Evolutionary conservation across 495 filamentous ascomycete genomes (phyloP), one percentile per base, ranked within the genome.

Genomic region (Hypoxylon fragiforme): DNA sequence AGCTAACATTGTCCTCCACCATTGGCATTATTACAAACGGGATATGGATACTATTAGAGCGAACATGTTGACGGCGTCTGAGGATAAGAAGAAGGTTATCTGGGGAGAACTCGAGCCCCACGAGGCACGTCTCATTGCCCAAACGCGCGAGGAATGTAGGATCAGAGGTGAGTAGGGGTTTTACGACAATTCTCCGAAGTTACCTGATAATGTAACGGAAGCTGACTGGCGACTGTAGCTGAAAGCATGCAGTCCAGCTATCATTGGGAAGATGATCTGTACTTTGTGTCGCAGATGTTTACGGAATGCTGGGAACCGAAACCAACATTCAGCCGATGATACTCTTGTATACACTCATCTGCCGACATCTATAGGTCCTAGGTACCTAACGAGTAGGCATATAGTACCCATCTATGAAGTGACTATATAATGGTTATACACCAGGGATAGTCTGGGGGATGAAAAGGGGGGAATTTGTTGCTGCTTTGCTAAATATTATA

Each of bases 11-110:
- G 54, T 70, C 36, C 63, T 72, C 1, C 38, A 46, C 34, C 65
- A 72, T n/a, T 72, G 69, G 69, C 67, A 70, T 30, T 72, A 70
- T 24, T 72, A 67, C 36, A 68, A 66, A 16, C 51, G 65, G 6
- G 49, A 64, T 20, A 16, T 66, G 7, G 52, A 69, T 13, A 35
- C 40, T 8, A 44, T 44, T 26, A 43, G 36, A 34, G 35, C 8
- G 26, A 52, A 54, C 5, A 4, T 28, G 9, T 28, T 9, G 24
- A 45, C 6, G 3, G 44, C 35, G 21, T 45, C 57, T 14, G 45
- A 58, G 26, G 39, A 50, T 1, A 56, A 51, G 40, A 58, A 54
- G 16, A 43, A 45, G 12, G 47, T 35, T 11, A 38, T 59, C 7
- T 63, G 59, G 58, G 62, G 51, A 16, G 32, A 53, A 7, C 49